These are phyloP conservation scores for Naegleria gruberi DNA, from an alignment of 208 protist genomes.

Conservation along the genomic window DNA sequence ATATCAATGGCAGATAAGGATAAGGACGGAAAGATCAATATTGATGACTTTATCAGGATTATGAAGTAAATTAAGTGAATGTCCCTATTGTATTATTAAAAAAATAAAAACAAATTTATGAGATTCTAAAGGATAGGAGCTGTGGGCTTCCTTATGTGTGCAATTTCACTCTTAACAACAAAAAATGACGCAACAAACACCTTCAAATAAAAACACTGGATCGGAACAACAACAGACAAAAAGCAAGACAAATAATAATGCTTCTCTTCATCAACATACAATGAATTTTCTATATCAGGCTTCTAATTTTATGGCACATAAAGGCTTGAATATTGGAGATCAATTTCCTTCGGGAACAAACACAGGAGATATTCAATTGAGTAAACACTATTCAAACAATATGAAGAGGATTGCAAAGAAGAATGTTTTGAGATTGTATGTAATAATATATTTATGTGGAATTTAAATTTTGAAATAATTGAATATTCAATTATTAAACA, in stretches of 20 bases:
- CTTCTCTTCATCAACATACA: neutral
- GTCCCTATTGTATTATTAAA: too few species aligned
- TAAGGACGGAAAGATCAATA: neutral
- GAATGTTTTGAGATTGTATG: neutral
- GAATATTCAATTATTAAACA: neutral
- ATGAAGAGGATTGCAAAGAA: neutral
- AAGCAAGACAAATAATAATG: neutral
- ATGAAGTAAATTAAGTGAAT: neutral
- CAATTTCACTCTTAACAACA: too few species aligned
- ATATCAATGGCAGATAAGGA: neutral
- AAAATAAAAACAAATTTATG: too few species aligned
- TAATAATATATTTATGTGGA: neutral
- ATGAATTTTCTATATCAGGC: neutral
- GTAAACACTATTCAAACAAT: neutral
- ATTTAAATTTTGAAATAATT: too few species aligned
- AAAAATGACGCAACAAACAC: neutral
- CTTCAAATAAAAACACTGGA: neutral
- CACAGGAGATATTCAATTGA: neutral
- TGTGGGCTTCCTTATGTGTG: too few species aligned
- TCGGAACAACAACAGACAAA: neutral
- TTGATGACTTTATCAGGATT: neutral
- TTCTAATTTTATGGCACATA: neutral
- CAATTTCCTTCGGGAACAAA: neutral
- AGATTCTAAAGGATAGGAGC: too few species aligned
- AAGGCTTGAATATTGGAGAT: neutral